Base-by-base conservation (phyloP, 225 moss, liverwort and hornwort species). In the Bryum argenteum region DNA sequence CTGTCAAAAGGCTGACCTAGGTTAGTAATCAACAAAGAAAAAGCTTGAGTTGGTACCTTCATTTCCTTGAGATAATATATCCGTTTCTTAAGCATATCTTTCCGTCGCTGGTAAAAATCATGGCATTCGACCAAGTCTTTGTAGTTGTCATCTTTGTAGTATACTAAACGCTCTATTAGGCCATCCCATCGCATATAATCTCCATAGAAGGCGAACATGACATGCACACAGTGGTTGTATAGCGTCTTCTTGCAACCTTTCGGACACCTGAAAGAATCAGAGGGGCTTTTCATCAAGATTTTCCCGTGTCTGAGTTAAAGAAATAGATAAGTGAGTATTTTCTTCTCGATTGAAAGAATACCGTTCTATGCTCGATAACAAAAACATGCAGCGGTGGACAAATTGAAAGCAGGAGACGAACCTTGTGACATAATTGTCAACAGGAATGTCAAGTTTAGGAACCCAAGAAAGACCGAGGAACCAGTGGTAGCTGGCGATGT, bases 141-240 rank as follows among this genome's bases (percentile, higher is more conserved):
- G 39, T 88, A 88, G 28, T 89, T 66, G 8, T 88, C 80, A 72
- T 93, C 83, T 8, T 66, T 50, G 47, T 81, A 93, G 22, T 82
- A 86, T 21, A 93, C 56, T 2, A 91, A 2, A 1, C 91, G 89
- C 17, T 93, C 93, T 42, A 89, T 78, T 1, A 93, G 24, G 4
- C 93, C 93, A 70, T 93, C 91, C 85, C 89, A 93, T 54, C 66
- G 85, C 83, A 91, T 88, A 18, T 93, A 88, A 63, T 93, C 88
- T 60, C 93, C 93, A 14, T 91, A 89, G 52, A 89, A 88, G 16
- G 93, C 91, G 77, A 82, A 93, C 78, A 93, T 79, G 1, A 88
- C 75, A 72, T 93, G 93, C 18, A 82, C 82, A 77, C 93, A 91
- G 11, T 86, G 83, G 15, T 75, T 59, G 43, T 84, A 85, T 8